A percentile compares a stretch with the other conserved stretches of the same genome.
Conservation (phyloP, 192 early-diverging fungal species). For the Podila verticillata region DNA sequence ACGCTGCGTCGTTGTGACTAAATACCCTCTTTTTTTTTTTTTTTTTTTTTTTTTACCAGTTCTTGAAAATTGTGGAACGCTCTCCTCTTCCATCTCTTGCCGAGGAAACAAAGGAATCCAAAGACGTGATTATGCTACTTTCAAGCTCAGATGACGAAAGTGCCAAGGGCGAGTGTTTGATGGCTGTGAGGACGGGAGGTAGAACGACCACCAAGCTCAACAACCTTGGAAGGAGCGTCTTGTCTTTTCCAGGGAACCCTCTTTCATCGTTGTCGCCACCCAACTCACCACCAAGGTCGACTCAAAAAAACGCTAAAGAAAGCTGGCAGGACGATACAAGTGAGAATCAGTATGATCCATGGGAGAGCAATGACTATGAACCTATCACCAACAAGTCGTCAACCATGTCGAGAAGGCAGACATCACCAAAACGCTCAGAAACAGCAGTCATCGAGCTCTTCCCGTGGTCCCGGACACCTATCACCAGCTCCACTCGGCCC, state of each 20-base stretch:
- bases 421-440: neutral
- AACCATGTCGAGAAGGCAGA: neutral
- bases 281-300: too few species aligned
- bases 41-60: conserved; percentile 1
- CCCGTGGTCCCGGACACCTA: neutral
- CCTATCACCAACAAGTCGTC: too few species aligned
- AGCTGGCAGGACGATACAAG: too few species aligned
- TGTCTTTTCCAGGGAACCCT: too few species aligned
- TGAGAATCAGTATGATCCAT: neutral
- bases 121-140: neutral
- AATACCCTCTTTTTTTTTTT: neutral
- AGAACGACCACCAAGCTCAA: too few species aligned
- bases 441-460: conserved; percentile 9
- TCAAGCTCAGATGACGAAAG: conserved; percentile 25
- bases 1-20: neutral
- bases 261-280: too few species aligned
- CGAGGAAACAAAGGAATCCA: neutral
- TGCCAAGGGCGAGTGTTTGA: neutral
- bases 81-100: neutral
- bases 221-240: neutral
- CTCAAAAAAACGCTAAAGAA: too few species aligned
- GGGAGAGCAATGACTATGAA: neutral
- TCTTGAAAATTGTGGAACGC: neutral
- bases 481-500: neutral
- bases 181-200: too few species aligned